phyloP scores from a whole-genome alignment of 768 basidiomycete species.

The Chiua virens region DNA sequence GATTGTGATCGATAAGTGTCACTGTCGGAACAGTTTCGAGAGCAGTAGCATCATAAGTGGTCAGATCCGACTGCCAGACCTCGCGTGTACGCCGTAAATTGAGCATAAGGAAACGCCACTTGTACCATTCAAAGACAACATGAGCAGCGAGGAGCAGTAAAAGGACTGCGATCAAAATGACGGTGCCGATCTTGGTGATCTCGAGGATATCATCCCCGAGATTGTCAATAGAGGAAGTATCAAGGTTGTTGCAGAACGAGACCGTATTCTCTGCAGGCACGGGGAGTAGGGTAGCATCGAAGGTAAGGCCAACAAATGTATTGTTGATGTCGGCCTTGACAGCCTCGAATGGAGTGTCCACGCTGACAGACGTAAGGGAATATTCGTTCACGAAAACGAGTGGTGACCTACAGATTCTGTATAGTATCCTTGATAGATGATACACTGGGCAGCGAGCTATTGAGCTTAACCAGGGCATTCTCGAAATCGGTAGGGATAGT shows the following conservation, averaged over 20 bases:
- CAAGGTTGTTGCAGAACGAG: constrained; percentile 74
- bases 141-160: constrained; percentile 72
- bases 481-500: constrained; percentile 78
- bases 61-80: constrained; percentile 76
- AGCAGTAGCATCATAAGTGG: constrained; percentile 42
- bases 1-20: constrained; percentile 70
- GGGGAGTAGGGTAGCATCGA: constrained; percentile 72
- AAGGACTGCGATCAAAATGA: constrained; percentile 72
- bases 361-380: constrained; percentile 37
- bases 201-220: constrained; percentile 78
- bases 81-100: constrained; percentile 71
- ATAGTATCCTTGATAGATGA: constrained; percentile 69
- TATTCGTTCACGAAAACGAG: neutral
- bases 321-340: constrained; percentile 88
- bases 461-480: constrained; percentile 71
- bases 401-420: constrained; percentile 58
- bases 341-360: constrained; percentile 85
- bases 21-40: constrained; percentile 46
- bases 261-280: constrained; percentile 70
- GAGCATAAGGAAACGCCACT: constrained; percentile 69
- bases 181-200: constrained; percentile 74
- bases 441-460: constrained; percentile 77
- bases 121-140: constrained; percentile 84
- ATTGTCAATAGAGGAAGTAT: constrained; percentile 84
- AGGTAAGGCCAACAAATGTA: constrained; percentile 71